Evolutionary conservation across 1,284 basidiomycete genomes (phyloP), one percentile per base, ranked within the genome.

Genomic region (Vanrija sp.): DNA sequence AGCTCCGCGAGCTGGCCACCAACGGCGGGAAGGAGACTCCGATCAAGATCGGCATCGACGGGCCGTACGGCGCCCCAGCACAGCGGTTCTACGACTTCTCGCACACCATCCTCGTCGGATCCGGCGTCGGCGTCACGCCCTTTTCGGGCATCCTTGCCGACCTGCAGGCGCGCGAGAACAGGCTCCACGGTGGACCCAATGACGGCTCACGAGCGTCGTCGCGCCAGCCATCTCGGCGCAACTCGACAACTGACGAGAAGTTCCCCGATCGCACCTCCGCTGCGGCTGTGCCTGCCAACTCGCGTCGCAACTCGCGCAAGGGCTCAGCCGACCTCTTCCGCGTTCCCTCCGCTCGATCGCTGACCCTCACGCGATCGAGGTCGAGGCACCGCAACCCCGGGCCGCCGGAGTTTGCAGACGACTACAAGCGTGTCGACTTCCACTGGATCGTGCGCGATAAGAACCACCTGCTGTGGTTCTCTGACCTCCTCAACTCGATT

Each of bases 31-130:
- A 45, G 16, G 48, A 49, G 25, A 52, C 29, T 12, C 25, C 46
- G 16, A 59, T 68, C 43, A 42, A 49, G 7, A 60, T 68, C 25
- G 66, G 66, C 2, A 45, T 68, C 28, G 58, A 68, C 38, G 66
- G 66, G 19, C 66, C 66, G 15, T 68, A 60, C 34, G 66, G 66
- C 5, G 66, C 66, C 9, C 66, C 66, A 8, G 66, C 66, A 3
- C 60, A 68, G 58, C 56, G 65, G 16, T 68, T 68, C 55, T 66
- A 68, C 54, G 65, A 68, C 48, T 68, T 55, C 42, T 57, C 58
- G 16, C 66, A 68, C 51, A 64, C 66, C n/a, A 59, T 68, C 54
- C 56, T 68, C 38, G 63, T 65, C 14, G 66, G 66, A 1, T 55
- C 60, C 15, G 66, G 66, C 1, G 65, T 68, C 19, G 66, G 66